Evolutionary conservation across 1,284 basidiomycete species (phyloP), one percentile per base, ranked within the genome.

Genomic region (Cryptococcus jaspeensis): DNA sequence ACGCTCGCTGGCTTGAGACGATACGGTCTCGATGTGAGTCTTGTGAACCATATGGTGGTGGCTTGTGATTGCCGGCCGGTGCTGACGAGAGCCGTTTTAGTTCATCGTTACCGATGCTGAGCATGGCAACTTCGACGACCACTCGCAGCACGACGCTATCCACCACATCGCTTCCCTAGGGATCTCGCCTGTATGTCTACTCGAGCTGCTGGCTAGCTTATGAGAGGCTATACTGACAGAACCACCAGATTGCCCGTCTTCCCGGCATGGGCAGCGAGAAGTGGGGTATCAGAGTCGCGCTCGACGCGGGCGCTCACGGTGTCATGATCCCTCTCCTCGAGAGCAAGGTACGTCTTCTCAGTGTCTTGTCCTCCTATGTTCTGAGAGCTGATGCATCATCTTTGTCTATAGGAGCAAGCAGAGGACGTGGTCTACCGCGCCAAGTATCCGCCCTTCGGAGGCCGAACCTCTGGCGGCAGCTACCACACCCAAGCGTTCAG

Each of bases 261-360:
- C 53, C 58, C 20, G 58, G 58, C 18, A 59, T 59, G 58, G 58
- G 58, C 4, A 55, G 53, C n/a, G 58, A 59, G 47, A 50, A 47
- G 32, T 59, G 58, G 58, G 58, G 49, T 1, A 55, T 59, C 5
- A 38, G 58, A n/a, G 49, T 55, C n/a, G 58, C 58, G 3, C 37
- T 59, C 7, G 58, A 59, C 38, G 58, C 58, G 6, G 58, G 58
- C n/a, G 58, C 58, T 15, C 58, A 59, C 41, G 58, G 58, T 11
- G 51, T 59, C 41, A 59, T 59, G 53, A 47, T 59, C 41, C 58
- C 58, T 22, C 41, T 59, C 0, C 36, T 59, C 1, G 53, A 52
- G 28, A 41, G 47, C 28, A 59, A 46, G 44, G 58, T 52, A 43
- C 38, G 52, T 36, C 18, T 7, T 2, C 16, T 28, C 5, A 41